Base-by-base conservation (phyloP, 768 basidiomycete species). In the Lactarius evosmus region DNA sequence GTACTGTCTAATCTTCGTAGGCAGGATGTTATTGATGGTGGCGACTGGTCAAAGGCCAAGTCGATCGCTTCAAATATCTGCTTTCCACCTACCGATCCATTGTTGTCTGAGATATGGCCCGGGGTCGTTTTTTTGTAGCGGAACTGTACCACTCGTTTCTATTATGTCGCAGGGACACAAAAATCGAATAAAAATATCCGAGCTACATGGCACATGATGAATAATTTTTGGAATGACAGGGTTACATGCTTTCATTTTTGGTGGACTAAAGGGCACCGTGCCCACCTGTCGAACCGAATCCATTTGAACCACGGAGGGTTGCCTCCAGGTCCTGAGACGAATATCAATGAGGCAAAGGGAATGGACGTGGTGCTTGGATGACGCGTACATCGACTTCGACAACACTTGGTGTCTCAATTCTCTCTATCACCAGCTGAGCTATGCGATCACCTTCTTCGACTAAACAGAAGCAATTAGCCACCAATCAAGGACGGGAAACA, bases 241-340 rank as follows among this genome's bases (percentile, higher is more conserved):
- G 30, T n/a, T 19, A 32, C 11, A 27, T 30, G 25, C 7, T 27
- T 22, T 14, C 32, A 0, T 17, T n/a, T n/a, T n/a, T 16, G 4
- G 33, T 25, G 11, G 19, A 33, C 36, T 32, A 60, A 38, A 64
- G 63, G 33, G 53, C 63, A 0, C 66, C 76, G 71, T 93, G 89
- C 11, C 95, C 95, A 12, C 96, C 96, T 3, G 96, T 98, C 5
- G 95, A 98, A 0, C 97, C 97, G 69, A 97, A 98, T 0, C 95
- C 97, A 40, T 86, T 87, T 27, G 79, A 78, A 22, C 97, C 96
- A 44, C 97, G 86, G 33, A 83, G 71, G 0, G 97, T 98, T 63
- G 88, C 85, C 56, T 93, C 91, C 7, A 99, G 85, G 67, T 89
- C 82, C 93, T 96, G 34, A 33, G 7, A 19, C 63, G 32, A 46